These are phyloP conservation scores for Omphalea diandra DNA, from an alignment of 441 rosid genomes.

Conservation along the genomic window DNA sequence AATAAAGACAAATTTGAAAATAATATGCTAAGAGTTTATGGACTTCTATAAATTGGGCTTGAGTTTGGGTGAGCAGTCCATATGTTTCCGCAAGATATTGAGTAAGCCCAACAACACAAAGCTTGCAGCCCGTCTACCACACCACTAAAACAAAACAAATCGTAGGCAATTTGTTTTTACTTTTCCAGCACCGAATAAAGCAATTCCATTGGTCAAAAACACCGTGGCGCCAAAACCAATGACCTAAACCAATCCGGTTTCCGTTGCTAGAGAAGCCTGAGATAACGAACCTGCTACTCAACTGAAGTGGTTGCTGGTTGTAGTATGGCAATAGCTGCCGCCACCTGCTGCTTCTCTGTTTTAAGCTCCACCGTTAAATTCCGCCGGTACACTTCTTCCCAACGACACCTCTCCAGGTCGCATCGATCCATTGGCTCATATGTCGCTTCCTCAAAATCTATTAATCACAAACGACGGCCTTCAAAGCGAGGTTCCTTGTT, in stretches of 20 bases:
- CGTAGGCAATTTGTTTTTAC: too few species aligned
- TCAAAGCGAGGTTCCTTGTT: slow-evolving; percentile 29
- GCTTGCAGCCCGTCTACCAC: too few species aligned
- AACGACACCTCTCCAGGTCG: slow-evolving; percentile 33
- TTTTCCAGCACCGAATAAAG: too few species aligned
- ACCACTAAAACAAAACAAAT: too few species aligned
- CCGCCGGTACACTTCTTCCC: slow-evolving; percentile 36
- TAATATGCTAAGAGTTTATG: too few species aligned
- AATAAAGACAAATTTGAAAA: too few species aligned
- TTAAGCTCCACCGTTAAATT: slow-evolving; percentile 41
- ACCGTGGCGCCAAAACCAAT: too few species aligned
- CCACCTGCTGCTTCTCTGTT: slow-evolving; percentile 56
- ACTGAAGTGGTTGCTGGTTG: background rate
- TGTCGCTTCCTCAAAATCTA: slow-evolving; percentile 29
- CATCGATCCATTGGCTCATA: slow-evolving; percentile 28
- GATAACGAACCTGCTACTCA: slow-evolving; percentile 11
- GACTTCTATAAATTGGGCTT: too few species aligned
- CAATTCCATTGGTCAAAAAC: too few species aligned
- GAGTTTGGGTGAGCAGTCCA: too few species aligned
- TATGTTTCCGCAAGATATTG: too few species aligned
- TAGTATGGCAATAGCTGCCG: slow-evolving; percentile 49
- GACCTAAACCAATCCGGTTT: slow-evolving; percentile 28
- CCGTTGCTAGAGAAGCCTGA: background rate
- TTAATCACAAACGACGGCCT: slow-evolving; percentile 26
- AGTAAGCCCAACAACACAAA: too few species aligned